Base-by-base conservation (phyloP, 768 basidiomycete genomes). In the Pleurotus salmoneostramineus region DNA sequence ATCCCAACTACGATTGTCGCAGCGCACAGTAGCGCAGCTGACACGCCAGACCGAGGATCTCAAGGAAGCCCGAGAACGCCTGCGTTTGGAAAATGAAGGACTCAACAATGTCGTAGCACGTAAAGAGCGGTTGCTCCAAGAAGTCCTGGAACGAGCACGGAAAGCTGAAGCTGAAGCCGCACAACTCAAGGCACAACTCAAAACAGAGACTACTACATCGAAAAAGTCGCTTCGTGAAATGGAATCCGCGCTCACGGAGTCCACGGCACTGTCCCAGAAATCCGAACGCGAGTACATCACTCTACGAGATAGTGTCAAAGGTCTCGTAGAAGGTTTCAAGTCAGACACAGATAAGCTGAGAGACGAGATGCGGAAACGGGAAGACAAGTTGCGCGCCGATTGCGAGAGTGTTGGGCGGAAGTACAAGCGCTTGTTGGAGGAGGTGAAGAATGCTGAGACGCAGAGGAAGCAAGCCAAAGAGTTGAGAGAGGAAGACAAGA, bases 1-100 rank as follows among this genome's bases (percentile, higher is more conserved):
- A 66, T 74, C 82, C 15, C 93, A 95, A 68, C 75, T 95, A 46
- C 72, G 93, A 59, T 69, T 93, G 43, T 88, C 88, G 6, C 93
- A 95, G 68, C 77, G 92, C 58, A 87, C 84, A 49, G 93, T 94
- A 8, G 91, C 91, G 32, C 88, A 90, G 68, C 71, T 94, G 44
- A 93, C 92, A 40, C 76, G 92, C 45, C 90, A 91, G 71, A 88
- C 88, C 27, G 93, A 95, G 68, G 93, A 95, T 69, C 69, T 94
- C 68, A 94, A 93, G 68, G 93, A 95, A 68, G 88, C 84, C 2
- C 78, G 92, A 61, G 93, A 95, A 69, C 77, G 93, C 49, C 71
- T 94, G 61, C 72, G 91, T 57, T 66, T 92, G 50, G 93, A 95
- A 72, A 95, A 93, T 64, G 93, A 95, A 67, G 89, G 88, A 2